These are phyloP conservation scores for Alnus glutinosa DNA, from an alignment of 306 rosid genomes.

Conservation along the genomic window DNA sequence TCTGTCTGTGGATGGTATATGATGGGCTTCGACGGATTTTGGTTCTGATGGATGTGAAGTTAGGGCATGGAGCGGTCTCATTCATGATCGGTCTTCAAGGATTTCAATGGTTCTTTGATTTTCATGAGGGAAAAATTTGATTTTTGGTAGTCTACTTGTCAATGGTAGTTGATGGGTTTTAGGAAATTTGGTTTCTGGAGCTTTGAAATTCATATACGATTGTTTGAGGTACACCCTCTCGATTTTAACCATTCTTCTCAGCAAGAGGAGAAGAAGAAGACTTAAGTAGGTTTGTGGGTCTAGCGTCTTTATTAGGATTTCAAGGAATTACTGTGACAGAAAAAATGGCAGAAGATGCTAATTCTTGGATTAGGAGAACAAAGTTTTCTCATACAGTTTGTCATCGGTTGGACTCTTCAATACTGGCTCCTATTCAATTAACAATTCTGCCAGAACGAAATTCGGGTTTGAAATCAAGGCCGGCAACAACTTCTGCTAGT, in stretches of 20 bases:
- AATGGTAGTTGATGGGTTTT: slow-evolving; percentile 43
- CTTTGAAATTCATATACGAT: slow-evolving; percentile 16
- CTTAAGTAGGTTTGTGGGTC: slow-evolving; percentile 27
- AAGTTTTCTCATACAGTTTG: slow-evolving; percentile 82
- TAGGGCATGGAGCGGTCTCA: slow-evolving; percentile 35
- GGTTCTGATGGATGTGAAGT: slow-evolving; percentile 47
- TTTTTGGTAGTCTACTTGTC: slow-evolving; percentile 19
- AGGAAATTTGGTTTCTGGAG: slow-evolving; percentile 31
- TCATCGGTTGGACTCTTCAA: slow-evolving; percentile 74
- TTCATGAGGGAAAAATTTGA: slow-evolving; percentile 28
- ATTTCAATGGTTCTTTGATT: slow-evolving; percentile 42
- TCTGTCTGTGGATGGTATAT: slow-evolving; percentile 39
- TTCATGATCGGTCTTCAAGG: slow-evolving; percentile 32
- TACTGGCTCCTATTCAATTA: slow-evolving; percentile 38
- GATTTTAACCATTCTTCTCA: slow-evolving; percentile 38
- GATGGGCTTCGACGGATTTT: slow-evolving; percentile 38
- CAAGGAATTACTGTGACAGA: slow-evolving; percentile 15
- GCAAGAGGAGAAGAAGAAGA: slow-evolving; percentile 26
- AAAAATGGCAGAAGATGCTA: slow-evolving; percentile 63
- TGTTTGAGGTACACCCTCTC: slow-evolving; percentile 26
- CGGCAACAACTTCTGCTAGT: slow-evolving; percentile 22
- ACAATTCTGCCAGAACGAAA: slow-evolving; percentile 32
- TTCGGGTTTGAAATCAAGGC: slow-evolving; percentile 52
- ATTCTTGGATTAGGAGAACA: slow-evolving; percentile 88
- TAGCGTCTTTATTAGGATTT: slow-evolving; percentile 29